phyloP scores from a whole-genome alignment of 768 basidiomycete species.

The Rhodotorula graminis region DNA sequence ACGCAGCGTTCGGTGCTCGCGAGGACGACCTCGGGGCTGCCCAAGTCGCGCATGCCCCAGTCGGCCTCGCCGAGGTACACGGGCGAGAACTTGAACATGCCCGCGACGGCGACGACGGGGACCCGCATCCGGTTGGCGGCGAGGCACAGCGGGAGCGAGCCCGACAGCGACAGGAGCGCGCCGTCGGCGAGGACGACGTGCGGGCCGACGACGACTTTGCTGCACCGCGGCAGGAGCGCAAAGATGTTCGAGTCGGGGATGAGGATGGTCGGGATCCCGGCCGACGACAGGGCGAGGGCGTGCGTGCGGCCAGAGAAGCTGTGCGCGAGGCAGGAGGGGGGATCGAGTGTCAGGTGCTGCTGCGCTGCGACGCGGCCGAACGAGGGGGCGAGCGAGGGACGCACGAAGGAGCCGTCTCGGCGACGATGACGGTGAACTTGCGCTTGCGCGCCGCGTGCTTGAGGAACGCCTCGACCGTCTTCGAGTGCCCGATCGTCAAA shows the following conservation, averaged over 20 bases:
- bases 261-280: conserved; percentile 88
- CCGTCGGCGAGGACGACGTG: conserved; percentile 97
- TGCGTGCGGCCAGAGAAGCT: conserved; percentile 82
- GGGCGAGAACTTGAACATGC: conserved; percentile 94
- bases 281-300: conserved; percentile 71
- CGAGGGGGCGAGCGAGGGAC: conserved; percentile 44
- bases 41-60: conserved; percentile 64
- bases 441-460: conserved; percentile 82
- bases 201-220: conserved; percentile 90
- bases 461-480: conserved; percentile 87
- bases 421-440: conserved; percentile 92
- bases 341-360: not conserved
- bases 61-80: conserved; percentile 82
- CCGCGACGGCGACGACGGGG: conserved; percentile 77
- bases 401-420: conserved; percentile 89
- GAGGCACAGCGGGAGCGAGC: conserved; percentile 65
- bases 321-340: not conserved
- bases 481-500: conserved; percentile 85
- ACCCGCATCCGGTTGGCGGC: conserved; percentile 67
- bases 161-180: conserved; percentile 80
- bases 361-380: not conserved
- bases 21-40: conserved; percentile 52
- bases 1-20: conserved; percentile 46
- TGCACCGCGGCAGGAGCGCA: conserved; percentile 91
- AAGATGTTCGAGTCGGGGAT: conserved; percentile 94